Conservation (phyloP, 371 early-diverging fungal species). For the Rhizomucor miehei region DNA sequence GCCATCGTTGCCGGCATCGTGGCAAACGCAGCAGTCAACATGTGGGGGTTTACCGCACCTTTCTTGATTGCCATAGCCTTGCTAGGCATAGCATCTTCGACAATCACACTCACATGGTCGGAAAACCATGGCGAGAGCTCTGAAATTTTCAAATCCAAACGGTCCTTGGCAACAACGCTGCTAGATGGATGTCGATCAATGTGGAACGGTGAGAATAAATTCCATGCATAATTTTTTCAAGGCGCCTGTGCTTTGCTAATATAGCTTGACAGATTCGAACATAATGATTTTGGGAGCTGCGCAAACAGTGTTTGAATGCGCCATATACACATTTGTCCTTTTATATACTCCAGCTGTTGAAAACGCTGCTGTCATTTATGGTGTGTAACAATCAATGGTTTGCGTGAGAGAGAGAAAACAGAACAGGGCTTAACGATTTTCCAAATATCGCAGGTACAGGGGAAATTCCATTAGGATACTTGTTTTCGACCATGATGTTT, state of each 20-base stretch:
- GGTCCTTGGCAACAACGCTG: conserved; percentile 9
- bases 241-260: neutral
- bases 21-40: conserved; percentile 56
- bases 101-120: conserved; percentile 58
- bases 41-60: conserved; percentile 59
- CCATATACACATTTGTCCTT: conserved; percentile 84
- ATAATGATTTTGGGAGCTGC: conserved; percentile 68
- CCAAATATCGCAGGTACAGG: neutral
- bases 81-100: conserved; percentile 39
- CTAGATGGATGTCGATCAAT: conserved; percentile 16
- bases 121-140: conserved; percentile 68
- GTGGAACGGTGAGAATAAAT: conserved; percentile 32
- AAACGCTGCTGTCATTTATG: conserved; percentile 14
- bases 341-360: conserved; percentile 74
- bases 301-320: conserved; percentile 73
- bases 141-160: conserved; percentile 6
- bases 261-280: conserved; percentile 35
- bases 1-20: conserved; percentile 73
- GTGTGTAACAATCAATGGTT: conserved; percentile 8
- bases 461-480: conserved; percentile 51
- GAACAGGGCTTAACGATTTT: too few species aligned
- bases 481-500: conserved; percentile 76
- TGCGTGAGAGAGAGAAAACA: neutral
- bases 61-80: conserved; percentile 57
- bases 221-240: too few species aligned